A percentile compares a stretch with the other conserved stretches of the same genome.
Conservation (phyloP, 2,329 filamentous ascomycete genomes). For the Cercospora sojina region DNA sequence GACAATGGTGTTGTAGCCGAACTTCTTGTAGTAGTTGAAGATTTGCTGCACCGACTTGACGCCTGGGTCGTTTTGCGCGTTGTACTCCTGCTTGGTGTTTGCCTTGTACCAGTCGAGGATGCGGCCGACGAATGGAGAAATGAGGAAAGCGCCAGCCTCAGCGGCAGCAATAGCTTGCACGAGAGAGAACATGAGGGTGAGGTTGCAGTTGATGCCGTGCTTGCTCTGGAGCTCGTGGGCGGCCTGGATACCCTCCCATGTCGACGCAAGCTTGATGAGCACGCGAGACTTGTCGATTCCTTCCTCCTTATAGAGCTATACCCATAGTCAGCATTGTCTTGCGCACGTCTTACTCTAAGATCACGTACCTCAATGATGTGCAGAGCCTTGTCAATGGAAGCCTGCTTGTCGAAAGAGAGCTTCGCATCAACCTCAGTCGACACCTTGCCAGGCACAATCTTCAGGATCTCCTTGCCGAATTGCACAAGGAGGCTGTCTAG, state of each 20-base stretch:
- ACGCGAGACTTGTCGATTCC: slow-evolving; percentile 92
- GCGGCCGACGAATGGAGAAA: slow-evolving; percentile 98
- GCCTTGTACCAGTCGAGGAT: slow-evolving; percentile 99
- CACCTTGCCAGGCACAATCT: slow-evolving; percentile 96
- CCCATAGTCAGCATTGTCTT: slow-evolving; percentile 30
- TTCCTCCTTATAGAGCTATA: slow-evolving; percentile 85
- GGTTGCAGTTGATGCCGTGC: slow-evolving; percentile 96
- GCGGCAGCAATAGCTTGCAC: slow-evolving; percentile 93
- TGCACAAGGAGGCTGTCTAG: slow-evolving; percentile 94
- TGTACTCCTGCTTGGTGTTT: slow-evolving; percentile 87
- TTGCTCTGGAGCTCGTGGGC: slow-evolving; percentile 94
- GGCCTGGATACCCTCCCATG: slow-evolving; percentile 99
- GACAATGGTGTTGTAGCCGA: slow-evolving; percentile 97
- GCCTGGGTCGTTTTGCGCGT: slow-evolving; percentile 87
- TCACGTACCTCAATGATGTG: slow-evolving; percentile 82
- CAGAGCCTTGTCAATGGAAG: slow-evolving; percentile 90
- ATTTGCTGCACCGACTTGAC: slow-evolving; percentile 90
- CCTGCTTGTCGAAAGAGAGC: slow-evolving; percentile 93
- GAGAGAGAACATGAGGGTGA: slow-evolving; percentile 97
- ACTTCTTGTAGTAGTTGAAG: slow-evolving; percentile 99
- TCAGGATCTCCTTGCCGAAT: slow-evolving; percentile 96
- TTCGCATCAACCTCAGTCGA: slow-evolving; percentile 97
- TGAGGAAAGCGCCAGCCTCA: slow-evolving; percentile 93
- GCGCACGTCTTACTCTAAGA: not conserved
- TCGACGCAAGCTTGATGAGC: slow-evolving; percentile 98